These are phyloP conservation scores for Sporothrix protearum DNA, from an alignment of 2,329 filamentous ascomycete genomes.

Conservation along the genomic window DNA sequence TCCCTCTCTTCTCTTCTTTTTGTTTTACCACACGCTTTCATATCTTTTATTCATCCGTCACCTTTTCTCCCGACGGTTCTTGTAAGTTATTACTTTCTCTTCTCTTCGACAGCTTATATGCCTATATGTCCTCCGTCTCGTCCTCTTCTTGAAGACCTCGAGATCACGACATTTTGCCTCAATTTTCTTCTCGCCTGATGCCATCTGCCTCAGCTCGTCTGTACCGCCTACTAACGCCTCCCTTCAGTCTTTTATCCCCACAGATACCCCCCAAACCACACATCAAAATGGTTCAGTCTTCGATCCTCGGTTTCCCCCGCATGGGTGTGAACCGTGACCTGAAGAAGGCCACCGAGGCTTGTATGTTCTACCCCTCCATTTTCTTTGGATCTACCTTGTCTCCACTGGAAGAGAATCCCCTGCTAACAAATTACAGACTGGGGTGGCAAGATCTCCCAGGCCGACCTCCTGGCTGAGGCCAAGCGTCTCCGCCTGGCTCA, in stretches of 20 bases:
- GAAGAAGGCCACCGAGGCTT: constrained; percentile 99
- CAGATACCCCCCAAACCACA: constrained; percentile 25
- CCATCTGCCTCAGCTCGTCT: not conserved
- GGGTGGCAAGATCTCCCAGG: constrained; percentile 89
- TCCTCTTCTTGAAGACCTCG: not conserved
- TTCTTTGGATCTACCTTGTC: not conserved
- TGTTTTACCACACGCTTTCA: constrained; percentile 15
- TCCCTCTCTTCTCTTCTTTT: constrained; percentile 13
- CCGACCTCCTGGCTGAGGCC: constrained; percentile 87
- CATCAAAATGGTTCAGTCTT: constrained; percentile 60
- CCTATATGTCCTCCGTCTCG: not conserved
- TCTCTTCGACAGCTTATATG: not conserved
- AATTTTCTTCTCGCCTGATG: not conserved
- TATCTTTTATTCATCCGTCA: constrained; percentile 22
- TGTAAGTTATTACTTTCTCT: constrained; percentile 13
- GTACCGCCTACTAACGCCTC: constrained; percentile 5
- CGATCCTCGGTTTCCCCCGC: constrained; percentile 96
- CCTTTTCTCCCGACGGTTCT: constrained; percentile 22
- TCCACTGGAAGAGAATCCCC: not conserved
- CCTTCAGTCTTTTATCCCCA: constrained; percentile 15
- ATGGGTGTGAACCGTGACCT: constrained; percentile 98
- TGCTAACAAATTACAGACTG: constrained; percentile 51
- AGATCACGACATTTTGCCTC: not conserved
- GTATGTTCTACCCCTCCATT: constrained; percentile 46
- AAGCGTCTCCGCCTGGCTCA: constrained; percentile 95